Percentiles rank a stretch among this genome's conserved stretches.
Evolutionary conservation across 352 stramenopile genomes (phyloP).

Genomic region (Paralagenidium karlingii): DNA sequence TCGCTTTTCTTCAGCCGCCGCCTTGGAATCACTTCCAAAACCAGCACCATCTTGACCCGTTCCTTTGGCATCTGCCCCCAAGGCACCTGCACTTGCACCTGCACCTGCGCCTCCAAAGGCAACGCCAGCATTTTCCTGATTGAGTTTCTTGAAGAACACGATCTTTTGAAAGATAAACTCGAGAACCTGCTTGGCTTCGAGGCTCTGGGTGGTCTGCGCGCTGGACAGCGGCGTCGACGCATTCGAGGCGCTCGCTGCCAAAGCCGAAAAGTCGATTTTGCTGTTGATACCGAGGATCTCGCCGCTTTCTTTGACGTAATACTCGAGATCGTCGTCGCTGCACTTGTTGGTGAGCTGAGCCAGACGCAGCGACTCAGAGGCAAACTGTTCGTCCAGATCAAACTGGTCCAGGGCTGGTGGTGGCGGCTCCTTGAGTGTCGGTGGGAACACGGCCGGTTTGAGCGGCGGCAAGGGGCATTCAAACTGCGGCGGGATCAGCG

Average conservation of each 20-base stretch:
- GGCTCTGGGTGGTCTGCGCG: constrained; percentile 48
- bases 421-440: constrained; percentile 80
- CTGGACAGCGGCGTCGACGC: background rate
- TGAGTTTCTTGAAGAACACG: constrained; percentile 90
- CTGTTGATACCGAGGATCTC: constrained; percentile 85
- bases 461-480: constrained; percentile 89
- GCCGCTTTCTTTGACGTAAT: constrained; percentile 89
- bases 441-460: constrained; percentile 89
- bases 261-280: constrained; percentile 55
- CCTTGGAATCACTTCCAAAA: no score
- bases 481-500: constrained; percentile 91
- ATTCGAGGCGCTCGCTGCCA: background rate
- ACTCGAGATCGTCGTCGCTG: constrained; percentile 89
- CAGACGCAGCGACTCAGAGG: constrained; percentile 83
- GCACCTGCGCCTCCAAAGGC: background rate
- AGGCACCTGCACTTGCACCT: constrained; percentile 3
- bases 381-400: constrained; percentile 95
- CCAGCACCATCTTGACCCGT: no score
- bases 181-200: constrained; percentile 83
- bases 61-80: constrained; percentile 4
- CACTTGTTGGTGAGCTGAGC: constrained; percentile 94
- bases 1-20: no score
- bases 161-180: constrained; percentile 88
- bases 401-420: constrained; percentile 92
- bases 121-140: constrained; percentile 37